Evolutionary conservation across 1,139 yeast genomes (phyloP).

Genomic region (Kurtzmaniella quercitrusa): DNA sequence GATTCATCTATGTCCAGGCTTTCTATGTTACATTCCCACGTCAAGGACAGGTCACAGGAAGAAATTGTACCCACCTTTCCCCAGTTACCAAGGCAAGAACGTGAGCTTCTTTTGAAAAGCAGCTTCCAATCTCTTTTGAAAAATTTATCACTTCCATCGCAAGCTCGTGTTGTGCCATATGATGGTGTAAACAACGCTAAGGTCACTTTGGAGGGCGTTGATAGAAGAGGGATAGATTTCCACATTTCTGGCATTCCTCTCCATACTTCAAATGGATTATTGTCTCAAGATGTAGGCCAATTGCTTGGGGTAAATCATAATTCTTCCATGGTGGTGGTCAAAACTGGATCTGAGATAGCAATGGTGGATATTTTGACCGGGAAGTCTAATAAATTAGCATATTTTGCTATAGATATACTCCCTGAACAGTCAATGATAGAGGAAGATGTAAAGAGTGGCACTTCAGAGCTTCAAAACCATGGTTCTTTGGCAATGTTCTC

Average conservation of each 20-base stretch:
- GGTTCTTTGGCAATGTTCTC: not conserved
- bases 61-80: constrained; percentile 17
- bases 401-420: not conserved
- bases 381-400: not conserved
- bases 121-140: constrained; percentile 1
- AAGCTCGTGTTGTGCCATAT: not conserved
- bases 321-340: not conserved
- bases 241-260: too few relatives aligned
- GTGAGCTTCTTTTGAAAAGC: constrained; percentile 6
- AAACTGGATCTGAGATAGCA: not conserved
- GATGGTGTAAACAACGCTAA: too few relatives aligned
- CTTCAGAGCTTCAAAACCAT: not conserved
- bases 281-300: not conserved
- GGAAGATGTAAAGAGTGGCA: not conserved
- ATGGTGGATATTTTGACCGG: not conserved
- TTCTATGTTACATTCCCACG: constrained; percentile 17
- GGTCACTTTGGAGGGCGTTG: too few relatives aligned
- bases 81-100: constrained; percentile 12
- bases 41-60: constrained; percentile 7
- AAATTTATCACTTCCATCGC: not conserved
- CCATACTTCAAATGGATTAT: not conserved
- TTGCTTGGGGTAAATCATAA: not conserved
- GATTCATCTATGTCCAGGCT: constrained; percentile 11
- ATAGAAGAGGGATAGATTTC: too few relatives aligned
- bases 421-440: not conserved